Evolutionary conservation across 2,329 filamentous ascomycete species (phyloP).

Genomic region (Didymella arachidicola): DNA sequence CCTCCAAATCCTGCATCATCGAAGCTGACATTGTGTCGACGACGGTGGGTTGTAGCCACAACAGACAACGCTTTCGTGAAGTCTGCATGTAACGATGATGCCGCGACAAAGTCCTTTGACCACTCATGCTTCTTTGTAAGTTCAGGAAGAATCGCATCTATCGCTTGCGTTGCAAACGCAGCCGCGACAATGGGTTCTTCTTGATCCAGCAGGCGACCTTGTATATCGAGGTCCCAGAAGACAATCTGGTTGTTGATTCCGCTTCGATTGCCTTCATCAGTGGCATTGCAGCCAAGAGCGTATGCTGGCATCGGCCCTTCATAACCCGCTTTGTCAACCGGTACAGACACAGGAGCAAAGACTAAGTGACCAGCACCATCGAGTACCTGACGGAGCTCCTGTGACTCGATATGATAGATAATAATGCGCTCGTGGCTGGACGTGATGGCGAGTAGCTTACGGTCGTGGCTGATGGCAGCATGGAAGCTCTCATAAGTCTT

Average conservation of each 20-base stretch:
- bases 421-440: conserved; percentile 23
- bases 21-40: conserved; percentile 33
- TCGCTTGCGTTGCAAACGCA: conserved; percentile 34
- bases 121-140: conserved; percentile 39
- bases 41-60: conserved; percentile 32
- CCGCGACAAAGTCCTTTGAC: conserved; percentile 34
- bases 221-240: conserved; percentile 40
- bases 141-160: conserved; percentile 36
- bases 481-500: conserved; percentile 12
- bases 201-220: conserved; percentile 37
- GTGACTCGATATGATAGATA: conserved; percentile 33
- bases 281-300: conserved; percentile 29
- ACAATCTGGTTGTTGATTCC: conserved; percentile 24
- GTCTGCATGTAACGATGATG: conserved; percentile 30
- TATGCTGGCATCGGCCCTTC: conserved; percentile 25
- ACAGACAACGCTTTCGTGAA: conserved; percentile 30
- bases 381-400: conserved; percentile 35
- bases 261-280: conserved; percentile 1
- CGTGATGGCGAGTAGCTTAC: conserved; percentile 37
- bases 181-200: conserved; percentile 38
- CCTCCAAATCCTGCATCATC: conserved; percentile 23
- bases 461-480: conserved; percentile 32
- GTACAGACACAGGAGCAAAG: conserved; percentile 25
- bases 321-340: background rate
- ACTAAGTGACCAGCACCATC: conserved; percentile 30